Evolutionary conservation across 306 rosid species (phyloP).

Genomic region (Vigna radiata): DNA sequence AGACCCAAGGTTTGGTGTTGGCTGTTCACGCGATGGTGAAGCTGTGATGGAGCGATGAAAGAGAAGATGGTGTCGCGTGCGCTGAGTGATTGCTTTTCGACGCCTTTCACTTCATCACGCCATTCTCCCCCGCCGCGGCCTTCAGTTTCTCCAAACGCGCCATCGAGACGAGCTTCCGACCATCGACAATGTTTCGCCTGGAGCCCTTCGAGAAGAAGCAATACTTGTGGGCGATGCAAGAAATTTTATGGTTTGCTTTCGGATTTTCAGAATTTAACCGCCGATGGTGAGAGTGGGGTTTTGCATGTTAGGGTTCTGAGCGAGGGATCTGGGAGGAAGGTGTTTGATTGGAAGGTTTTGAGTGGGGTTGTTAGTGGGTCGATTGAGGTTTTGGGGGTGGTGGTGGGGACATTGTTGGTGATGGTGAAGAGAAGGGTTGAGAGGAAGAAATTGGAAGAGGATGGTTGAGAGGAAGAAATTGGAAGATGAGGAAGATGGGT

Average conservation of each 20-base stretch:
- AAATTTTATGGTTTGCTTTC: conserved; percentile 59
- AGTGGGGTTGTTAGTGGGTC: conserved; percentile 54
- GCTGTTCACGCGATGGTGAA: no score
- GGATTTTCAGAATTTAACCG: conserved; percentile 62
- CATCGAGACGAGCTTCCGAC: conserved; percentile 43
- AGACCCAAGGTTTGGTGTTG: no score
- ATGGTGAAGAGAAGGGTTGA: no score
- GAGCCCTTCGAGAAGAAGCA: no score
- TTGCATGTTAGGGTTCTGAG: conserved; percentile 58
- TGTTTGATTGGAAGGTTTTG: conserved; percentile 47
- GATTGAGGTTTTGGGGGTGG: conserved; percentile 50
- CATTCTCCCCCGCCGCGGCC: conserved; percentile 61
- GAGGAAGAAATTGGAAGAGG: no score
- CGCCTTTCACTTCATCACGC: conserved; percentile 54
- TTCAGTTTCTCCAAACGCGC: conserved; percentile 69
- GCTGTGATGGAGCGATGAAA: no score
- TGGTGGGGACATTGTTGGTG: conserved; percentile 37
- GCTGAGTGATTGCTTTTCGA: no score
- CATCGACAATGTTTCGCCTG: no score
- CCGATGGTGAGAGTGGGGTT: conserved; percentile 13
- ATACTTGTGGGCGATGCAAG: no score
- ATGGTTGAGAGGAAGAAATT: no score
- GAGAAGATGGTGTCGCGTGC: no score
- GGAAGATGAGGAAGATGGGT: no score
- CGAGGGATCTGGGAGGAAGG: conserved; percentile 22